Percentiles rank a stretch among this genome's conserved stretches.
Evolutionary conservation across 2,329 filamentous ascomycete species (phyloP).

Genomic region (Anisogramma anomala): DNA sequence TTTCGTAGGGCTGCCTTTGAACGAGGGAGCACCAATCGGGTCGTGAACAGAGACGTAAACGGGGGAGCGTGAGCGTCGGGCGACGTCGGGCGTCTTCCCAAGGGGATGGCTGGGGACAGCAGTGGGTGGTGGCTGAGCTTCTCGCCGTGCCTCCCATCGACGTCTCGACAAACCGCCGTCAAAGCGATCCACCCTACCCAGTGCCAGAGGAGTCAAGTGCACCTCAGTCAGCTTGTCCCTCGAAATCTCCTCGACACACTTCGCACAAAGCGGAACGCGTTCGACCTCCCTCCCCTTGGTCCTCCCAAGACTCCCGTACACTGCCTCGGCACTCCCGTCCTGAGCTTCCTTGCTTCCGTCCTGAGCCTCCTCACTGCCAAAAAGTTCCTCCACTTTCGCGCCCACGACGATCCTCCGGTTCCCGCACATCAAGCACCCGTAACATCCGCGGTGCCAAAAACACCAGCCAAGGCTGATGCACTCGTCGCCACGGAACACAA

Average conservation of each 20-base stretch:
- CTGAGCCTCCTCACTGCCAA: slow-evolving; percentile 11
- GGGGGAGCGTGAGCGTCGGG: slow-evolving; percentile 16
- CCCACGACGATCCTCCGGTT: slow-evolving; percentile 27
- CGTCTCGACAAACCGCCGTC: slow-evolving; percentile 36
- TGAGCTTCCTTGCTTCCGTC: too few species aligned
- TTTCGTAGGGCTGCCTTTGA: slow-evolving; percentile 38
- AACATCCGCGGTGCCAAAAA: slow-evolving; percentile 47
- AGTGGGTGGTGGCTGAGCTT: neutral
- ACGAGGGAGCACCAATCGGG: slow-evolving; percentile 34
- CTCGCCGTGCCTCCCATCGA: slow-evolving; percentile 29
- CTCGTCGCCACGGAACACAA: slow-evolving; percentile 41
- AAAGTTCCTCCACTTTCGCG: slow-evolving; percentile 26
- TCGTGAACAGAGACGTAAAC: slow-evolving; percentile 41
- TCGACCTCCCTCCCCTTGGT: slow-evolving; percentile 29
- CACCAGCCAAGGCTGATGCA: slow-evolving; percentile 49
- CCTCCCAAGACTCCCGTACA: slow-evolving; percentile 5
- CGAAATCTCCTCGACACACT: slow-evolving; percentile 33
- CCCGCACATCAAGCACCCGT: slow-evolving; percentile 44
- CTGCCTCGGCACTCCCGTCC: too few species aligned
- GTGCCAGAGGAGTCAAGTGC: slow-evolving; percentile 28
- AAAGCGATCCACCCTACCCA: slow-evolving; percentile 30
- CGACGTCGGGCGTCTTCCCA: neutral
- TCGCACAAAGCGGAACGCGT: slow-evolving; percentile 37
- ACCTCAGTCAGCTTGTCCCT: slow-evolving; percentile 22
- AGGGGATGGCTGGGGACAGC: neutral